Evolutionary conservation across 1,139 yeast genomes (phyloP), one percentile per base, ranked within the genome.

Genomic region (Scheffersomyces quercinus): DNA sequence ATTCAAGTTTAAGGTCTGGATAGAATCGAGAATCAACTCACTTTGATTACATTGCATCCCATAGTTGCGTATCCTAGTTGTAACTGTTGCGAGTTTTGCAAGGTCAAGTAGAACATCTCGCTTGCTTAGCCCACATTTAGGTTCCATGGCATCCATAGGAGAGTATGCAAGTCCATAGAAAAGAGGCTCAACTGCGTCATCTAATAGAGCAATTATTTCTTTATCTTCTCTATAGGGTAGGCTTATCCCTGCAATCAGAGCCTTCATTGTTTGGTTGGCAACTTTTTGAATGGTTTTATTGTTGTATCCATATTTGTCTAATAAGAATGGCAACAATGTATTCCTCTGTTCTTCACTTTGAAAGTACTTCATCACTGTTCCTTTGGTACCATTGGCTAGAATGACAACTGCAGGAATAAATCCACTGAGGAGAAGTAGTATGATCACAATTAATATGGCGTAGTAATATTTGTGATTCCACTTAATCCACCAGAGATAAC

Each of bases 1-100:
- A 50, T 82, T 74, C 35, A 83, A 58, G 16, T 74, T 65, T 43
- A 82, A 61, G 5, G 69, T 68, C 38, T 67, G 62, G 12, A 85
- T 79, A 0, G 88, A 78, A 13, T 77, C 75, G 38, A 85, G 60
- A 13, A 83, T 75, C 35, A 64, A 60, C 15, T 72, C 77, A 1
- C 77, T 74, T 55, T 83, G 89, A 36, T 73, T 62, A 52, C 91
- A 85, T 48, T 82, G 87, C 49, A 82, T 77, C 0, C 88, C 86
- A 53, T 81, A 82, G 5, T 81, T 73, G 50, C 85, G 68, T 10
- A 85, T 59, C 48, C 81, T 73, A 1, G 73, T 70, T 0, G 91
- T 84, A 0, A 83, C 69, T 35, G 73, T 79, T 0, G 89, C 79
- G 13, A 85, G 49, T 5, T 76, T 58, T 0, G 81, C 81, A 35